Evolutionary conservation across 2,329 filamentous ascomycete species (phyloP).

Genomic region (Dactylonectria macrodidyma): DNA sequence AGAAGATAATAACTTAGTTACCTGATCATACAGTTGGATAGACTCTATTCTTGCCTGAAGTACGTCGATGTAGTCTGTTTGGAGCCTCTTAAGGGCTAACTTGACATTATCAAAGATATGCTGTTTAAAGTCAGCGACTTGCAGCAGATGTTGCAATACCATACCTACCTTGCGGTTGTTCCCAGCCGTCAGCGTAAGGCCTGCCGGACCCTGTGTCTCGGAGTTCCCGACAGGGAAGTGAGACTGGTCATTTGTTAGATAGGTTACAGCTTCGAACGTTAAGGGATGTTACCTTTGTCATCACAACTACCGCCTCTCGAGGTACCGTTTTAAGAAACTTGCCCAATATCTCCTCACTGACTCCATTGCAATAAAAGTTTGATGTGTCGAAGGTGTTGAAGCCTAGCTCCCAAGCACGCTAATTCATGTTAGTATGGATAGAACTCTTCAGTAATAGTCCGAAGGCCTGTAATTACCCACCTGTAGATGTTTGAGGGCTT

Average conservation of each 20-base stretch:
- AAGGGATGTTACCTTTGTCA: slow-evolving; percentile 3
- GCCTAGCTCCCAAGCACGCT: slow-evolving; percentile 16
- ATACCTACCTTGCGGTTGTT: slow-evolving; percentile 14
- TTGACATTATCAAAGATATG: slow-evolving; percentile 76
- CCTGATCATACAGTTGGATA: slow-evolving; percentile 42
- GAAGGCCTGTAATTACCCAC: neutral
- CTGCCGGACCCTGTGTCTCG: slow-evolving; percentile 9
- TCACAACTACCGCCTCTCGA: slow-evolving; percentile 8
- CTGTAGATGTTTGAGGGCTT: slow-evolving; percentile 12
- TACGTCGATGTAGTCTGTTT: slow-evolving; percentile 70
- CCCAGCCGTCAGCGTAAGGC: slow-evolving; percentile 4
- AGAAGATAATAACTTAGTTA: too few relatives aligned
- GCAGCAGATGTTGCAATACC: neutral
- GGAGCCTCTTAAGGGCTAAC: slow-evolving; percentile 67
- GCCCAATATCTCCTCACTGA: slow-evolving; percentile 13
- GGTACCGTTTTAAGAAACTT: slow-evolving; percentile 17
- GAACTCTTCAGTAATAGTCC: neutral
- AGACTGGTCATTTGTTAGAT: neutral
- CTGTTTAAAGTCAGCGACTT: neutral
- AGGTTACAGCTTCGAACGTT: neutral
- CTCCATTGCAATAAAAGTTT: slow-evolving; percentile 15
- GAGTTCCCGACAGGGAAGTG: slow-evolving; percentile 13
- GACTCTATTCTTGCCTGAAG: slow-evolving; percentile 51
- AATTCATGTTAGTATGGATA: neutral
- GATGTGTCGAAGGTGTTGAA: slow-evolving; percentile 16